Percentiles rank a stretch among this genome's conserved stretches.
These are phyloP conservation scores for Leptographium radiaticola DNA, from an alignment of 2,329 filamentous ascomycete species.

Conservation along the genomic window DNA sequence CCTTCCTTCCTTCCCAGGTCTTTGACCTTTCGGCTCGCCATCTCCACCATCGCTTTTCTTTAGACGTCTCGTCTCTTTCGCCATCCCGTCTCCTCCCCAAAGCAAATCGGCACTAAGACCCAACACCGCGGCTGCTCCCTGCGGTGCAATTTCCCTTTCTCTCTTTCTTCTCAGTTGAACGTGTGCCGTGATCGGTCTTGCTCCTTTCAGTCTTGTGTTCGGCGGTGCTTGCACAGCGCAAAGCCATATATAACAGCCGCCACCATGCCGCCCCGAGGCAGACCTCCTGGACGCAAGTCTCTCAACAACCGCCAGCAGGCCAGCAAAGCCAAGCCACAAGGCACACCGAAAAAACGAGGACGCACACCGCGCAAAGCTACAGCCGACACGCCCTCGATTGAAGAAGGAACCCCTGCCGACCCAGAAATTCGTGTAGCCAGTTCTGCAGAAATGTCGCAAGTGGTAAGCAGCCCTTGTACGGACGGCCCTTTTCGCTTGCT, in stretches of 20 bases:
- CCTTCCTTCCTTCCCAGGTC: background rate
- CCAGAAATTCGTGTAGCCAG: slow-evolving; percentile 1
- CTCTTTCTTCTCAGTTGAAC: background rate
- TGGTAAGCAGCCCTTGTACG: background rate
- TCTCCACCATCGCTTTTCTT: background rate
- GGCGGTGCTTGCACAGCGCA: background rate
- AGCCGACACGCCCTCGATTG: background rate
- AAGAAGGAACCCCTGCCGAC: background rate
- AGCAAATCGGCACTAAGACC: background rate
- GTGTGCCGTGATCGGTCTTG: background rate
- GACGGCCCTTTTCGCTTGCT: too few species aligned
- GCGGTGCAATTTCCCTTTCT: background rate
- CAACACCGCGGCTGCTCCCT: background rate
- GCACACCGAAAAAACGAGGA: background rate
- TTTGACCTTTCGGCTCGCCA: background rate
- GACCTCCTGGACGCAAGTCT: slow-evolving; percentile 9
- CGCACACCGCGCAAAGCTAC: background rate
- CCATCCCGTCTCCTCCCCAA: background rate
- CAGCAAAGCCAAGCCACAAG: background rate
- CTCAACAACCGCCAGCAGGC: background rate
- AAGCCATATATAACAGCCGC: background rate
- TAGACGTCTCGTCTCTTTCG: background rate
- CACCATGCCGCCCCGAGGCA: slow-evolving; percentile 9
- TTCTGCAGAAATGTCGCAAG: background rate
- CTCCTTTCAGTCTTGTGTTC: background rate